phyloP scores from a whole-genome alignment of 2,329 filamentous ascomycete genomes.

The Phyllosticta paracitricarpa region DNA sequence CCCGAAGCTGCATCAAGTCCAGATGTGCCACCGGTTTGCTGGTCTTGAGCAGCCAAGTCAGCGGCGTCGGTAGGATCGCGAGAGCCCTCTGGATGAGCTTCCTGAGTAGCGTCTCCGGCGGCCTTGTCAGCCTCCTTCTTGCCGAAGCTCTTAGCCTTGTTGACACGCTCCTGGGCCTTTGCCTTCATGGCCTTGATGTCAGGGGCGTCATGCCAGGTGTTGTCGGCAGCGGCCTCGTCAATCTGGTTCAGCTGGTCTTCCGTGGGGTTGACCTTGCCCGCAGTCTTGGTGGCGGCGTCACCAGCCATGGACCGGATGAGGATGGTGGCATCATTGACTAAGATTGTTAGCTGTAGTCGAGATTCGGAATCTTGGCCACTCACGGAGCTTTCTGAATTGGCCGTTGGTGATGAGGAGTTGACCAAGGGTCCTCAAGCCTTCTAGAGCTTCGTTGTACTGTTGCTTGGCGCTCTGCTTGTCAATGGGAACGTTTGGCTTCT shows the following conservation, averaged over 20 bases:
- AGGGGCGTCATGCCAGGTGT: constrained; percentile 86
- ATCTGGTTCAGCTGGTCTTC: constrained; percentile 69
- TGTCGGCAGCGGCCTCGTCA: constrained; percentile 76
- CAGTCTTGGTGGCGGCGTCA: constrained; percentile 74
- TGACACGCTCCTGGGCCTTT: constrained; percentile 52
- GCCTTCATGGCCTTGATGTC: constrained; percentile 61
- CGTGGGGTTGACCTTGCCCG: constrained; percentile 63
- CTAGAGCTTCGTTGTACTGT: constrained; percentile 71
- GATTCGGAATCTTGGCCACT: constrained; percentile 26
- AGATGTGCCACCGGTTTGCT: constrained; percentile 35
- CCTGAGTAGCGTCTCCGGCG: constrained; percentile 46
- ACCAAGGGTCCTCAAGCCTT: constrained; percentile 80
- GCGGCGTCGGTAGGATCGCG: constrained; percentile 47
- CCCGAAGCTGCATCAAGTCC: constrained; percentile 46
- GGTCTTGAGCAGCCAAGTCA: constrained; percentile 40
- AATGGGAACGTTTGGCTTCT: constrained; percentile 55
- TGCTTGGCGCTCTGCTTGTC: constrained; percentile 69
- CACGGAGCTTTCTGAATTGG: constrained; percentile 84
- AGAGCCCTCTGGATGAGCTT: constrained; percentile 46
- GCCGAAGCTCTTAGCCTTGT: constrained; percentile 45
- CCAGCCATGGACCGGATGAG: constrained; percentile 84
- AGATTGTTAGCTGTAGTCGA: constrained; percentile 12
- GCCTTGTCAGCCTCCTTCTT: constrained; percentile 53
- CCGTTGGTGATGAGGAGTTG: constrained; percentile 89
- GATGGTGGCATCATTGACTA: constrained; percentile 67